Conservation (phyloP, 129 eudicot species). For the Tagetes erecta region DNA sequence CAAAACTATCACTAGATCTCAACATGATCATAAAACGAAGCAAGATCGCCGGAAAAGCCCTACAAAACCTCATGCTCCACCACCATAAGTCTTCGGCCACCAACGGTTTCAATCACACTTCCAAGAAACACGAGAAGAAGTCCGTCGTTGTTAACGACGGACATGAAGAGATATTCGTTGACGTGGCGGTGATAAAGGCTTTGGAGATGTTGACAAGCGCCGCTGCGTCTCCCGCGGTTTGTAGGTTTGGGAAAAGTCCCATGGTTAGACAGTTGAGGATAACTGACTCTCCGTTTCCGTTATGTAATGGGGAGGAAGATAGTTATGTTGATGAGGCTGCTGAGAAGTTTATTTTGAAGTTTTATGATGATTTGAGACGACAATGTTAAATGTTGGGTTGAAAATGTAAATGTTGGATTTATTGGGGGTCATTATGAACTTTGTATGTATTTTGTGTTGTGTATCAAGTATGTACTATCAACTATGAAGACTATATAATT, state of each 20-base stretch:
- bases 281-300: constrained; percentile 81
- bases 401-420: constrained; percentile 17
- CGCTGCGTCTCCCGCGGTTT: constrained; percentile 46
- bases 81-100: constrained; percentile 31
- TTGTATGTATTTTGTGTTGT: constrained; percentile 26
- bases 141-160: background rate
- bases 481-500: background rate
- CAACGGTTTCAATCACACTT: constrained; percentile 3
- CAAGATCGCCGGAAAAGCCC: constrained; percentile 63
- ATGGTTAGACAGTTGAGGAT: constrained; percentile 65
- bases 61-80: constrained; percentile 65
- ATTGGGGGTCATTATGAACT: constrained; percentile 11
- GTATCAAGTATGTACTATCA: background rate
- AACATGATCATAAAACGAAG: constrained; percentile 59
- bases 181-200: constrained; percentile 40
- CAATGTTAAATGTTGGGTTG: constrained; percentile 32
- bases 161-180: constrained; percentile 5
- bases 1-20: constrained; percentile 53
- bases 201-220: constrained; percentile 50
- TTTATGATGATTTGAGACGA: constrained; percentile 49
- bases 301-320: constrained; percentile 36
- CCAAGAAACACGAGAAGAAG: background rate
- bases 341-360: constrained; percentile 57
- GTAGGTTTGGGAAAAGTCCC: constrained; percentile 54
- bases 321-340: constrained; percentile 62